phyloP scores from a whole-genome alignment of 208 protist species.

The Trypanosoma boissoni region DNA sequence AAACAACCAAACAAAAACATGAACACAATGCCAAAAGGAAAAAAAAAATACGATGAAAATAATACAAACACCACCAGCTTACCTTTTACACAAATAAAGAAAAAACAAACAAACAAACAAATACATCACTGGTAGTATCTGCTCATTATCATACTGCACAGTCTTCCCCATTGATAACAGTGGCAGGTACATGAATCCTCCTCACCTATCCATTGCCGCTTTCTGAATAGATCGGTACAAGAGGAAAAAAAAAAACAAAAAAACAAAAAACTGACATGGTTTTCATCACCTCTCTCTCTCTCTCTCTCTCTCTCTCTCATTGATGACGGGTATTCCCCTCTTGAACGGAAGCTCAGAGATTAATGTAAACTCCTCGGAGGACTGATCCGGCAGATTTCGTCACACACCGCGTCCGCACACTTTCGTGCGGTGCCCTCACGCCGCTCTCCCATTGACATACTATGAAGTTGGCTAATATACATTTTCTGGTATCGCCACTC shows the following conservation, averaged over 20 bases:
- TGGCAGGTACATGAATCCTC: too few species aligned
- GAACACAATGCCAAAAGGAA: neutral
- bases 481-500: constrained; percentile 77
- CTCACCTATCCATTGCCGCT: too few species aligned
- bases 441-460: neutral
- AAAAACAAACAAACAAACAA: neutral
- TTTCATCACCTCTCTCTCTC: too few species aligned
- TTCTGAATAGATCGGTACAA: too few species aligned
- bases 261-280: too few species aligned
- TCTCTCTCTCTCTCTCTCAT: too few species aligned
- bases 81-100: too few species aligned
- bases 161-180: too few species aligned
- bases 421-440: constrained; percentile 5
- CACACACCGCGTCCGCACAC: constrained; percentile 21
- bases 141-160: too few species aligned
- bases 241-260: too few species aligned
- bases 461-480: constrained; percentile 56
- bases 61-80: too few species aligned
- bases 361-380: neutral
- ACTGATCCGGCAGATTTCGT: neutral
- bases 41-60: neutral
- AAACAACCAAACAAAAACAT: neutral
- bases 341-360: neutral
- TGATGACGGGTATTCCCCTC: constrained; percentile 1
- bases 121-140: too few species aligned